Base-by-base conservation (phyloP, 2,329 filamentous ascomycete species). In the Sclerotinia trifoliorum region DNA sequence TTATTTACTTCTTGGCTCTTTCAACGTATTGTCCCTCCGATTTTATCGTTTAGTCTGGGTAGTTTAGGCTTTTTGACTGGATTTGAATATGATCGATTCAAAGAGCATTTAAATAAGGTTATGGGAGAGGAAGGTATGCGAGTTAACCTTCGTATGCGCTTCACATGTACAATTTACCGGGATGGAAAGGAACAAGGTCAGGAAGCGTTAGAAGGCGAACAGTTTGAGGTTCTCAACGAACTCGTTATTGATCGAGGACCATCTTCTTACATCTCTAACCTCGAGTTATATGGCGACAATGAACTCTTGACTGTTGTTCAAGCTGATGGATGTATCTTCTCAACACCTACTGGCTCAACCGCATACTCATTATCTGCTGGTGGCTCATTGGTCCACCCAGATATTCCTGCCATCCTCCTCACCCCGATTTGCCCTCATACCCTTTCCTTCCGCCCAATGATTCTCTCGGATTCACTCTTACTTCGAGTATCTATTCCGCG, bases 371-470 rank as follows among this genome's bases (percentile, higher is more conserved):
- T 99, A 42, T 97, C 94, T 15, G 95, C 95, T 21, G 95, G 95
- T 70, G 95, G 95, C 74, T 96, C 93, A 29, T 89, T 99, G 57
- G 94, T 98, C 68, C 94, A 98, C 78, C 95, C 95, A 0, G 94
- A 97, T 77, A 97, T 99, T 70, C 95, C 95, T 19, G 95, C 94
- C 74, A 97, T 99, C 74, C 88, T 98, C 54, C 87, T 99, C 66
- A 99, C 95, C 0, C 95, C 95, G 26, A 98, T 99, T 79, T 99
- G 95, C 80, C 95, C 95, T 11, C 95, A 99, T 78, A 98, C 94
- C 0, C 85, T 99, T 21, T 97, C 93, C 19, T 99, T 99, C 86
- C 88, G 95, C 13, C 95, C 95, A 46, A 98, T 99, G 95, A 91
- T 99, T 10, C 87, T 99, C 61, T 96, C 93, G 61, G 95, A 99